Percentiles rank a stretch among this genome's conserved stretches.
These are phyloP conservation scores for Trichoderma sp. DNA, from an alignment of 2,329 filamentous ascomycete species.

Conservation along the genomic window DNA sequence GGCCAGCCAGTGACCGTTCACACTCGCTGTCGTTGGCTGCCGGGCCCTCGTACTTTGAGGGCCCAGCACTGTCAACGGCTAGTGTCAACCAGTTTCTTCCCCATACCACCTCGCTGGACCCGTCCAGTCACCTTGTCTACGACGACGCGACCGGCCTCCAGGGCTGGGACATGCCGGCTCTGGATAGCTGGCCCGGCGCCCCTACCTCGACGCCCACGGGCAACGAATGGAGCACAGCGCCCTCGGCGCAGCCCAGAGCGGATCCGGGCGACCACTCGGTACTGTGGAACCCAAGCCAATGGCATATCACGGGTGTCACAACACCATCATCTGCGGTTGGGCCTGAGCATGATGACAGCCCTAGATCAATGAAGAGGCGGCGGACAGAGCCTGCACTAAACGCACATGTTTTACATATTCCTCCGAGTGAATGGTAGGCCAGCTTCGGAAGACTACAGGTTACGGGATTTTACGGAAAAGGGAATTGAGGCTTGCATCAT, in stretches of 20 bases:
- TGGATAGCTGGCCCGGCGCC: constrained; percentile 40
- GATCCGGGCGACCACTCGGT: constrained; percentile 35
- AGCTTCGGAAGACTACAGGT: background rate
- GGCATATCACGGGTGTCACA: constrained; percentile 35
- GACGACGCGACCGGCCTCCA: constrained; percentile 39
- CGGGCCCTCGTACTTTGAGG: constrained; percentile 39
- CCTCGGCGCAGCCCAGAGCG: constrained; percentile 34
- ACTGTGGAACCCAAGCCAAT: constrained; percentile 42
- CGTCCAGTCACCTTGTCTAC: constrained; percentile 40
- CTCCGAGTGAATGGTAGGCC: constrained; percentile 38
- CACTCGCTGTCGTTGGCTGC: constrained; percentile 33
- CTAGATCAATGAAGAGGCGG: constrained; percentile 42
- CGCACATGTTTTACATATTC: constrained; percentile 36
- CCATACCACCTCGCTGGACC: constrained; percentile 36
- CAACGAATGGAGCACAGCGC: constrained; percentile 38
- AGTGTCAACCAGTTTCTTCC: constrained; percentile 35
- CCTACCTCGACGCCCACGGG: constrained; percentile 32
- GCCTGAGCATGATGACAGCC: constrained; percentile 39
- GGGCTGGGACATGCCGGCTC: constrained; percentile 42
- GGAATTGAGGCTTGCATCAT: background rate
- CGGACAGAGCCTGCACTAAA: constrained; percentile 34
- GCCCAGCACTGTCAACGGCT: constrained; percentile 33
- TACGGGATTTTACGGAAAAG: background rate
- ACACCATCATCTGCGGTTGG: constrained; percentile 31
- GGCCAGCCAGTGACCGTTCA: constrained; percentile 32